A percentile compares a stretch with the other conserved stretches of the same genome.
These are phyloP conservation scores for Mycena capillaripes DNA, from an alignment of 768 basidiomycete genomes.

Conservation along the genomic window DNA sequence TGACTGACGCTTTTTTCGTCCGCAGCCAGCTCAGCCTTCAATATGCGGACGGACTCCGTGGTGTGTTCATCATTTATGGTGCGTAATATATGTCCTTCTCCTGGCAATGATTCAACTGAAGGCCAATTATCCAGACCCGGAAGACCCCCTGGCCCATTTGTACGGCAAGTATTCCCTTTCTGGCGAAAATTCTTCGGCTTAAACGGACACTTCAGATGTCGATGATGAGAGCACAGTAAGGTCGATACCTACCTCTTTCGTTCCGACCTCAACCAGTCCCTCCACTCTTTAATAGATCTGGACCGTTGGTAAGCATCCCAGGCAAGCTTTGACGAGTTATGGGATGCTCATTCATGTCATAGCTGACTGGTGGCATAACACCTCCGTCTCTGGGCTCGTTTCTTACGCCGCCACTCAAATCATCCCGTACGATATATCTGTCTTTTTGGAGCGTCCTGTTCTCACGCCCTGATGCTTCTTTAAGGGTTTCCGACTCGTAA, in stretches of 20 bases:
- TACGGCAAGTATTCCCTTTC: slow-evolving; percentile 8
- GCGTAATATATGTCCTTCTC: background rate
- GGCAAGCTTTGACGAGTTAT: background rate
- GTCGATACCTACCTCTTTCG: background rate
- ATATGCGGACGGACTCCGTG: slow-evolving; percentile 54
- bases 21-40: slow-evolving; percentile 50
- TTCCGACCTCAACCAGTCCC: background rate
- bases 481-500: too few species aligned
- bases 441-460: too few species aligned
- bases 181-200: background rate
- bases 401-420: slow-evolving; percentile 8
- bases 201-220: slow-evolving; percentile 24
- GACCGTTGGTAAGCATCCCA: slow-evolving; percentile 30
- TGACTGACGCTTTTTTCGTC: too few species aligned
- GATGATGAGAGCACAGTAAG: slow-evolving; percentile 47
- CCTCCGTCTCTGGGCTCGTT: background rate
- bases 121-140: slow-evolving; percentile 2
- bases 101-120: background rate
- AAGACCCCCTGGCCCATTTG: slow-evolving; percentile 16
- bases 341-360: too few species aligned
- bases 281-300: slow-evolving; percentile 40
- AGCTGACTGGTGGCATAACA: slow-evolving; percentile 45
- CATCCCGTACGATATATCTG: background rate
- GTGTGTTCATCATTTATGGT: slow-evolving; percentile 40
- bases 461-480: too few species aligned